These are phyloP conservation scores for Infundibulicybe gibba DNA, from an alignment of 768 basidiomycete species.

Conservation along the genomic window DNA sequence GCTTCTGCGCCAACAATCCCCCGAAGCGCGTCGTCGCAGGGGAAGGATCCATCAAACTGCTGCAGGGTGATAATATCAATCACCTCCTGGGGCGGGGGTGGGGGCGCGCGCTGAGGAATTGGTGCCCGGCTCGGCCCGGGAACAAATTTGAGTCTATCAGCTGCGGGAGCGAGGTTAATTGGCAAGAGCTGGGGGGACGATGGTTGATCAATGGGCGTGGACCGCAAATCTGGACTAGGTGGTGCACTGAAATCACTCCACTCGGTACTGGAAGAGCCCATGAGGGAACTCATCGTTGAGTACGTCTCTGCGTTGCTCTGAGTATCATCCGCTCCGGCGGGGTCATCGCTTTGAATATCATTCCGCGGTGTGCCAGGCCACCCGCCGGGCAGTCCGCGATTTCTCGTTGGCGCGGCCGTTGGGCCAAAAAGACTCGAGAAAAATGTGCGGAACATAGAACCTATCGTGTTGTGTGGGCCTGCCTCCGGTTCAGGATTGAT, in stretches of 20 bases:
- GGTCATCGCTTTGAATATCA: slow-evolving; percentile 8
- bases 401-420: background rate
- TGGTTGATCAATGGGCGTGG: slow-evolving; percentile 9
- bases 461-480: background rate
- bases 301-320: slow-evolving; percentile 21
- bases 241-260: slow-evolving; percentile 31
- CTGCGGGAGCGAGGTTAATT: slow-evolving; percentile 6
- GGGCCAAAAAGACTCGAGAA: background rate
- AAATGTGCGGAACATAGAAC: background rate
- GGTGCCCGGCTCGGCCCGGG: background rate
- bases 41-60: slow-evolving; percentile 48
- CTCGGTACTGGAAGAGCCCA: slow-evolving; percentile 26
- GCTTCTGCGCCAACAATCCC: slow-evolving; percentile 31
- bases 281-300: slow-evolving; percentile 47
- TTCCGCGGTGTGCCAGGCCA: slow-evolving; percentile 13
- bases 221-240: slow-evolving; percentile 16
- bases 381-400: slow-evolving; percentile 13
- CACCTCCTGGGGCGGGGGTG: slow-evolving; percentile 20
- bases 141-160: background rate
- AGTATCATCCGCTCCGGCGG: slow-evolving; percentile 26
- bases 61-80: slow-evolving; percentile 35
- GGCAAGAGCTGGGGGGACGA: slow-evolving; percentile 24
- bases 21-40: slow-evolving; percentile 20
- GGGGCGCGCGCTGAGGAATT: slow-evolving; percentile 6
- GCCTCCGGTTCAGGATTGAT: background rate